A percentile compares a stretch with the other conserved stretches of the same genome.
These are phyloP conservation scores for Balamuthia mandrillaris DNA, from an alignment of 208 protist genomes.

Conservation along the genomic window DNA sequence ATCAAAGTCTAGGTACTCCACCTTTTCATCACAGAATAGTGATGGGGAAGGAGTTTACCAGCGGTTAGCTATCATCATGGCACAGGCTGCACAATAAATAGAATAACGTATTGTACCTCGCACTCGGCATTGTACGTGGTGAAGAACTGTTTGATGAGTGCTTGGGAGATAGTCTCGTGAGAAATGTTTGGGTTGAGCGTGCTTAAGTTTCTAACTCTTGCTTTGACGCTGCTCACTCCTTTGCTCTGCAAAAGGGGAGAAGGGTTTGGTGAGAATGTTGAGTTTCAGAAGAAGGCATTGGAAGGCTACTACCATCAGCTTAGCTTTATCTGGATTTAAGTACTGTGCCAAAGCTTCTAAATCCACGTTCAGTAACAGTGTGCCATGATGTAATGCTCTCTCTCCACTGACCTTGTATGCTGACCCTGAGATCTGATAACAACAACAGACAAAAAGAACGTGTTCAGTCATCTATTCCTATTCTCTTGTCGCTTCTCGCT, in stretches of 20 bases:
- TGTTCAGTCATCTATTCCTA: no score
- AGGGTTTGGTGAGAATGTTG: background rate
- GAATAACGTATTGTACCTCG: background rate
- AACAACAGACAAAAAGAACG: no score
- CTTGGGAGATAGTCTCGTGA: conserved; percentile 4
- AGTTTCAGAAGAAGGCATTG: background rate
- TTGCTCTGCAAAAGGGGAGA: background rate
- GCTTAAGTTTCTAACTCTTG: conserved; percentile 15
- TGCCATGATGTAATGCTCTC: conserved; percentile 25
- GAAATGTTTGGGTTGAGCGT: conserved; percentile 3
- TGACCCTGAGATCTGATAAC: no score
- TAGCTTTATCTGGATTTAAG: conserved; percentile 30
- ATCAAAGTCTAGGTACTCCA: conserved; percentile 16
- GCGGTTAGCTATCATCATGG: background rate
- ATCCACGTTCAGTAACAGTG: conserved; percentile 34
- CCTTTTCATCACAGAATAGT: no score
- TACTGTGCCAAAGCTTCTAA: background rate
- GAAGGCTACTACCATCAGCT: conserved; percentile 4
- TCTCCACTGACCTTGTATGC: conserved; percentile 7
- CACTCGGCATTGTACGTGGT: background rate
- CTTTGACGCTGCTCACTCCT: conserved; percentile 25
- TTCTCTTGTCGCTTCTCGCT: no score
- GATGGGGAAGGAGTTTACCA: no score
- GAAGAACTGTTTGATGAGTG: conserved; percentile 24
- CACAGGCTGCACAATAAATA: background rate